Evolutionary conservation across 2,329 filamentous ascomycete species (phyloP).

Genomic region (Claviceps monticola): DNA sequence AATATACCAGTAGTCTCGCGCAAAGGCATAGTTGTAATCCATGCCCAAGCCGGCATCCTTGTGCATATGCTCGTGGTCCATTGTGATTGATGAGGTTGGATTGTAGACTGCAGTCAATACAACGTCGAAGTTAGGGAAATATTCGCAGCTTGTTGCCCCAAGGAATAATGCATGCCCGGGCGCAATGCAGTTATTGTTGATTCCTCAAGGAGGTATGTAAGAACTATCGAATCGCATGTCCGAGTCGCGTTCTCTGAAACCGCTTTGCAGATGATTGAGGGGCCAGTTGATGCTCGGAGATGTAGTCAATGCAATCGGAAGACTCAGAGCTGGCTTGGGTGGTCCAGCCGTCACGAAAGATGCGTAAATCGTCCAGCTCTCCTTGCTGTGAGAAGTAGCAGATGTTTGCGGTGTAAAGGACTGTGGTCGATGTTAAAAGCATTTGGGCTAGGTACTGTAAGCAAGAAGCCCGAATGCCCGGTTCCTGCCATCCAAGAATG

Average conservation of each 20-base stretch:
- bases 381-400: background rate
- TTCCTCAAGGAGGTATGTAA: conserved; percentile 1
- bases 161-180: background rate
- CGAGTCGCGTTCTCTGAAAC: too few relatives aligned
- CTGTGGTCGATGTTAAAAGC: background rate
- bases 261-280: background rate
- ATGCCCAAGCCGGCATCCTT: conserved; percentile 22
- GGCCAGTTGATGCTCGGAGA: background rate
- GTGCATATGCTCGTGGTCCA: conserved; percentile 20
- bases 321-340: background rate
- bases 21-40: conserved; percentile 35
- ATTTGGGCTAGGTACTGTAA: too few relatives aligned
- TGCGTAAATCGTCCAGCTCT: background rate
- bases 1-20: conserved; percentile 45
- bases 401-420: background rate
- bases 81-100: conserved; percentile 9
- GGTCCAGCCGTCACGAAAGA: background rate
- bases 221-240: background rate
- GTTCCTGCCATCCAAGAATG: too few relatives aligned
- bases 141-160: background rate
- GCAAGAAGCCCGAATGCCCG: too few relatives aligned
- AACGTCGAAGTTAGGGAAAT: background rate
- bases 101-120: background rate
- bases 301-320: background rate
- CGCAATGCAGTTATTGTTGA: background rate